A percentile compares a stretch with the other conserved stretches of the same genome.
Evolutionary conservation across 2,329 filamentous ascomycete species (phyloP).

Genomic region (Aspergillus tamarii): DNA sequence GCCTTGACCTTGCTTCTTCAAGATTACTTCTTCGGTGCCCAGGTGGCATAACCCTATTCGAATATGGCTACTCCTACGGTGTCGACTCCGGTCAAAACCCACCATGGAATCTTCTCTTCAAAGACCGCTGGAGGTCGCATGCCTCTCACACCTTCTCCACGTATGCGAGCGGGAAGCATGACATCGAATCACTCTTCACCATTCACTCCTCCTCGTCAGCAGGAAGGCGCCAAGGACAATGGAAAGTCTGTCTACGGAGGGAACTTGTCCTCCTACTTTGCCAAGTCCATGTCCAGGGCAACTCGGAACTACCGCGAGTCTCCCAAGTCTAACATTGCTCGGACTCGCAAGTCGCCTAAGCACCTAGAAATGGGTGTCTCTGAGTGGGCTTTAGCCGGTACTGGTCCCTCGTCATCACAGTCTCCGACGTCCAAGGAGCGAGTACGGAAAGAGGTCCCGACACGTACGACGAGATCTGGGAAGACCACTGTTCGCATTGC

Average conservation of each 20-base stretch:
- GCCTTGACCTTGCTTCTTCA: conserved; percentile 1
- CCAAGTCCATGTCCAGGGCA: conserved; percentile 60
- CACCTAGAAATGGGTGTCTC: conserved; percentile 90
- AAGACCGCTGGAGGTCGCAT: conserved; percentile 93
- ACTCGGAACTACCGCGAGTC: conserved; percentile 72
- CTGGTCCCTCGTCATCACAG: conserved; percentile 61
- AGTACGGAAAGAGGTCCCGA: conserved; percentile 58
- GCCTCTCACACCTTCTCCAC: conserved; percentile 90
- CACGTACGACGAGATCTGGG: conserved; percentile 50
- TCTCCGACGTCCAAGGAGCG: conserved; percentile 65
- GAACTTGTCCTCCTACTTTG: conserved; percentile 78
- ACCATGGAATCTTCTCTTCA: conserved; percentile 86
- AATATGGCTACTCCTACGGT: conserved; percentile 82
- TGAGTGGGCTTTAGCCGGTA: conserved; percentile 88
- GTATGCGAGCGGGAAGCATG: conserved; percentile 58
- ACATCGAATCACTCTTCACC: conserved; percentile 68
- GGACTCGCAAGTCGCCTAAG: conserved; percentile 73
- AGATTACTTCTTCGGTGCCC: background rate
- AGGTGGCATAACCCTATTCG: conserved; percentile 21
- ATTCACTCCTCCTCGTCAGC: conserved; percentile 70
- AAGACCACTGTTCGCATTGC: conserved; percentile 75
- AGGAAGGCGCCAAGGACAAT: conserved; percentile 58
- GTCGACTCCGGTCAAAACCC: conserved; percentile 92
- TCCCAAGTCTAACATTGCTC: conserved; percentile 88
- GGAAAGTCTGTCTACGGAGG: conserved; percentile 75